Evolutionary conservation across 257 asterid species (phyloP).

Genomic region (Ilex aquifolium): DNA sequence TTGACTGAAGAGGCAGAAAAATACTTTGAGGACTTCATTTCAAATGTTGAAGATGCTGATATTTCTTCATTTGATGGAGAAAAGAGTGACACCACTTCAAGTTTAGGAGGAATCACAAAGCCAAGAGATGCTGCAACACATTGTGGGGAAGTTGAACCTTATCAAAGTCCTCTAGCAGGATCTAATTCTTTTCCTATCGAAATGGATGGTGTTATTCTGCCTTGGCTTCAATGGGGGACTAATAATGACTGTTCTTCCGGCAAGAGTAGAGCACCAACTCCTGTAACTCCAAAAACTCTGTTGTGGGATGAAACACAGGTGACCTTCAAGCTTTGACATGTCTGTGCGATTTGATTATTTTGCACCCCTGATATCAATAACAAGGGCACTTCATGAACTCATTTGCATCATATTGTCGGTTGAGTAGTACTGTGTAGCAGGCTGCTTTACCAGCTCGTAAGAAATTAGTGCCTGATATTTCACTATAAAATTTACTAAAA

Average conservation of each 20-base stretch:
- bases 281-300: slow-evolving; percentile 40
- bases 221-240: slow-evolving; percentile 94
- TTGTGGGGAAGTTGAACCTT: slow-evolving; percentile 27
- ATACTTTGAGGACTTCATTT: slow-evolving; percentile 71
- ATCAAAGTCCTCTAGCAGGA: slow-evolving; percentile 37
- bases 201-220: slow-evolving; percentile 70
- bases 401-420: neutral
- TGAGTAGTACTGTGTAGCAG: neutral
- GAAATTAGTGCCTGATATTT: neutral
- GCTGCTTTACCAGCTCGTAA: neutral
- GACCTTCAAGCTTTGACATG: neutral
- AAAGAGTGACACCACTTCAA: slow-evolving; percentile 78
- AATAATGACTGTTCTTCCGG: slow-evolving; percentile 42
- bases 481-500: no score
- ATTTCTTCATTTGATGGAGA: slow-evolving; percentile 93
- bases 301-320: slow-evolving; percentile 50
- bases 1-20: slow-evolving; percentile 79
- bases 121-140: slow-evolving; percentile 25
- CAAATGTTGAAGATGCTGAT: slow-evolving; percentile 82
- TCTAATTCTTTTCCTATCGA: slow-evolving; percentile 37
- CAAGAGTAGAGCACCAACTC: slow-evolving; percentile 31
- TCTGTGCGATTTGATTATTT: neutral
- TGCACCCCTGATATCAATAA: no score
- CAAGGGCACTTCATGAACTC: neutral
- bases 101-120: slow-evolving; percentile 47